Percentiles rank a stretch among this genome's conserved stretches.
Conservation (phyloP, 306 rosid species). For the Myrica gale region DNA sequence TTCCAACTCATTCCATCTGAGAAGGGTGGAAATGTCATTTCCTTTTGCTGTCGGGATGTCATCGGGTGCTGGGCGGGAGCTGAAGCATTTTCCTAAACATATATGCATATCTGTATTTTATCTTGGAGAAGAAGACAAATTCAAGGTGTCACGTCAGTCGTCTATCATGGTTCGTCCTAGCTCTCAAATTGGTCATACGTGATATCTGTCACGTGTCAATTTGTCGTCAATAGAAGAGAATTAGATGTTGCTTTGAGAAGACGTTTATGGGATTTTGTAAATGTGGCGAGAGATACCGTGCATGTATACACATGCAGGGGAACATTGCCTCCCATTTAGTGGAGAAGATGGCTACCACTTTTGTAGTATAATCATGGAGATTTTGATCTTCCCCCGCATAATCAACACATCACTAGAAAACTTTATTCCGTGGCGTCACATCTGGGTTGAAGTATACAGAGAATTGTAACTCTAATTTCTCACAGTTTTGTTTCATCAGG, state of each 20-base stretch:
- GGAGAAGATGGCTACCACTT: conserved; percentile 7
- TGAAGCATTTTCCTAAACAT: too few species aligned
- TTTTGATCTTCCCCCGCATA: neutral
- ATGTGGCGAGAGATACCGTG: neutral
- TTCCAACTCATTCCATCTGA: too few species aligned
- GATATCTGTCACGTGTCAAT: neutral
- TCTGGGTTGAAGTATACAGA: too few species aligned
- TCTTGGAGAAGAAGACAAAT: too few species aligned
- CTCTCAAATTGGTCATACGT: neutral
- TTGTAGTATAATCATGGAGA: neutral
- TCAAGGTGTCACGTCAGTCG: too few species aligned
- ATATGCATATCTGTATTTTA: too few species aligned
- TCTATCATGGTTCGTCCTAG: too few species aligned
- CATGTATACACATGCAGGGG: neutral
- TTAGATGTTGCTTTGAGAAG: neutral
- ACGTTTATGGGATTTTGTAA: neutral
- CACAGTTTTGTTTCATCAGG: conserved; percentile 39
- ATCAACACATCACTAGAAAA: neutral
- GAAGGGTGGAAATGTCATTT: too few species aligned
- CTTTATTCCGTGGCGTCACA: too few species aligned
- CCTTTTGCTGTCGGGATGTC: too few species aligned
- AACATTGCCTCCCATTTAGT: neutral
- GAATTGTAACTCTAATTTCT: neutral
- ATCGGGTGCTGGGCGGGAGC: too few species aligned
- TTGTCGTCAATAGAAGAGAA: too few species aligned